Conservation (phyloP, 2,329 filamentous ascomycete species). For the Diaporthe caulivora region DNA sequence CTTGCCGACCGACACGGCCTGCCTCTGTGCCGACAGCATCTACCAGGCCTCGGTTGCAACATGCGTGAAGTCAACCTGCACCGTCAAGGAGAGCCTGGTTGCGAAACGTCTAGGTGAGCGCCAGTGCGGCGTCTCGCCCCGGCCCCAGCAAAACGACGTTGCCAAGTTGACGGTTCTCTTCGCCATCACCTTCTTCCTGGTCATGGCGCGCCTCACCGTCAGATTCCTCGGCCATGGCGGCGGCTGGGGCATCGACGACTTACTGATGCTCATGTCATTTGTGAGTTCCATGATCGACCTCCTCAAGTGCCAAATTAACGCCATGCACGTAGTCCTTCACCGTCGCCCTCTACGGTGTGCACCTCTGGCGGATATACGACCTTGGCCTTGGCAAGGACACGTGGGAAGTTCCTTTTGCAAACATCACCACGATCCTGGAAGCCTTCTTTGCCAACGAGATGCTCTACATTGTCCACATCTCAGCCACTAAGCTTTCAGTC, state of each 20-base stretch:
- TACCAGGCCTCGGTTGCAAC: constrained; percentile 19
- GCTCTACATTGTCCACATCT: constrained; percentile 25
- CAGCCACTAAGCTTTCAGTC: constrained; percentile 25
- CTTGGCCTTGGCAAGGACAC: constrained; percentile 17
- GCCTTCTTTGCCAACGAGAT: constrained; percentile 21
- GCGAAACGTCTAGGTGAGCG: constrained; percentile 1
- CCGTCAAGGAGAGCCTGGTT: constrained; percentile 29
- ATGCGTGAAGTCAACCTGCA: constrained; percentile 27
- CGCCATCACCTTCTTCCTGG: constrained; percentile 12
- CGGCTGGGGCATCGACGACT: constrained; percentile 31
- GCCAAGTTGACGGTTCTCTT: constrained; percentile 17
- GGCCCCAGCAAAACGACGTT: not conserved
- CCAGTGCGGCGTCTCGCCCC: constrained; percentile 1
- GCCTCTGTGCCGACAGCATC: constrained; percentile 3
- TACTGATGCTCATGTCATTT: constrained; percentile 19
- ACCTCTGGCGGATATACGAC: constrained; percentile 1
- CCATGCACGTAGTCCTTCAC: not conserved
- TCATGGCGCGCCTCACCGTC: constrained; percentile 24
- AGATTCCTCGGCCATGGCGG: constrained; percentile 18
- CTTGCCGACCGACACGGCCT: constrained; percentile 5
- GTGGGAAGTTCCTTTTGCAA: constrained; percentile 13
- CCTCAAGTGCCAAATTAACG: not conserved
- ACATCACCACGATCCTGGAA: not conserved
- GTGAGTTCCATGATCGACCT: not conserved
- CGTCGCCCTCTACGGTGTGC: not conserved